Percentiles rank a stretch among this genome's conserved stretches.
phyloP scores from a whole-genome alignment of 176 grass and related monocot species.

The Calamus simplicifolius region DNA sequence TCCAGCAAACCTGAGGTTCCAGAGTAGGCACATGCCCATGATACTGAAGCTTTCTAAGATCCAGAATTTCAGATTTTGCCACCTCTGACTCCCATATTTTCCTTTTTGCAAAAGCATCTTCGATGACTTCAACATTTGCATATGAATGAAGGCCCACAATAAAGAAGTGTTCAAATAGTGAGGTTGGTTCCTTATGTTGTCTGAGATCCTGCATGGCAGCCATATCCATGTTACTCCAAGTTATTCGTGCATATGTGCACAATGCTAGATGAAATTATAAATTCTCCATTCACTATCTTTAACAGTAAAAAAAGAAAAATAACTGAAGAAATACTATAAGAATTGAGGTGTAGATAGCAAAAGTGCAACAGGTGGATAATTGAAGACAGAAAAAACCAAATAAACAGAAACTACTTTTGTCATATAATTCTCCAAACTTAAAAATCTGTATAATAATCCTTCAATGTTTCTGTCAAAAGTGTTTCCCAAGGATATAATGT shows the following conservation, averaged over 20 bases:
- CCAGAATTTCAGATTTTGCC: slow-evolving; percentile 53
- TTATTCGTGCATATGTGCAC: not conserved
- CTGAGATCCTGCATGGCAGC: slow-evolving; percentile 49
- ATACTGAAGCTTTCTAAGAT: slow-evolving; percentile 64
- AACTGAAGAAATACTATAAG: no score
- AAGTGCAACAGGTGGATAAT: no score
- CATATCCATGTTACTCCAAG: slow-evolving; percentile 1
- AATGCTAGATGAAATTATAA: not conserved
- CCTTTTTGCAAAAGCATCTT: slow-evolving; percentile 87
- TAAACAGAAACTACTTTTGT: no score
- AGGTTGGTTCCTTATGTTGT: slow-evolving; percentile 51
- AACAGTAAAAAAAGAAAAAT: no score
- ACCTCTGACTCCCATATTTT: slow-evolving; percentile 81
- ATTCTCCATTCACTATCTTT: not conserved
- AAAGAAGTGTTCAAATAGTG: slow-evolving; percentile 82
- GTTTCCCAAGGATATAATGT: no score
- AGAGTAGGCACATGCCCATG: slow-evolving; percentile 58
- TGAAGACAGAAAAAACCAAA: no score
- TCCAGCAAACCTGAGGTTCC: slow-evolving; percentile 74
- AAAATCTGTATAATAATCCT: no score
- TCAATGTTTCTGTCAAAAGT: no score
- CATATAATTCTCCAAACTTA: no score
- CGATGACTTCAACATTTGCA: slow-evolving; percentile 79
- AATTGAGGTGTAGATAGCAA: no score
- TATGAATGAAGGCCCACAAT: slow-evolving; percentile 92